Evolutionary conservation across 169 alveolate genomes (phyloP), one percentile per base, ranked within the genome.

Genomic region (Amoebophrya sp.): DNA sequence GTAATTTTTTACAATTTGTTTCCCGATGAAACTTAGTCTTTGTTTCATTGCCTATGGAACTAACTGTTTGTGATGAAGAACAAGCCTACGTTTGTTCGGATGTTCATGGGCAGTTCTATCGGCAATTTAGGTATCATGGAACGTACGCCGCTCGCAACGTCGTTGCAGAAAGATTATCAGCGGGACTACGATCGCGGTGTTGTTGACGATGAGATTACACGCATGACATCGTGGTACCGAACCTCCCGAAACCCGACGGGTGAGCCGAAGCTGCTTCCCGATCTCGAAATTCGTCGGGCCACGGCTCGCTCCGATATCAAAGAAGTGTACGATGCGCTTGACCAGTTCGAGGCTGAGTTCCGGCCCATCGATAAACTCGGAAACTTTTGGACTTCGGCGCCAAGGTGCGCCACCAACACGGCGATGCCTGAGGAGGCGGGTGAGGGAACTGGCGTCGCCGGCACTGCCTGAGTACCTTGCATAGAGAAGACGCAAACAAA

Each of bases 301-400:
- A 65, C 83, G 18, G 83, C 83, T 10, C 83, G 83, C 39, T 65
- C 83, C 3, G 83, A 65, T 18, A 65, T 65, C 83, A 65, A 65
- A 36, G 83, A 65, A 26, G 83, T 65, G 26, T 65, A 65, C 83
- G 83, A 6, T 0, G 83, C 83, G 2, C 83, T 65, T 29, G 83
- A 65, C 83, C 83, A 36, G 2, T 65, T 65, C 83, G 83, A 65
- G 83, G 83, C 83, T 6, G 83, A 65, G 26, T 65, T 65, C 83
- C 18, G n/a, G 83, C 83, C 83, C 2, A 26, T 65, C 83, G 83
- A 65, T 26, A 18, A 1, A 29, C 83, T 65, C 83, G 83, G 83
- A 36, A 65, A 65, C 33, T 65, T 65, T 26, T 65, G 83, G 83
- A 36, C 18, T 36, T 6, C 83, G 2, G 83, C 83, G 2, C 83